Evolutionary conservation across 768 basidiomycete genomes (phyloP).

Genomic region (Nevesoporus exiguus): DNA sequence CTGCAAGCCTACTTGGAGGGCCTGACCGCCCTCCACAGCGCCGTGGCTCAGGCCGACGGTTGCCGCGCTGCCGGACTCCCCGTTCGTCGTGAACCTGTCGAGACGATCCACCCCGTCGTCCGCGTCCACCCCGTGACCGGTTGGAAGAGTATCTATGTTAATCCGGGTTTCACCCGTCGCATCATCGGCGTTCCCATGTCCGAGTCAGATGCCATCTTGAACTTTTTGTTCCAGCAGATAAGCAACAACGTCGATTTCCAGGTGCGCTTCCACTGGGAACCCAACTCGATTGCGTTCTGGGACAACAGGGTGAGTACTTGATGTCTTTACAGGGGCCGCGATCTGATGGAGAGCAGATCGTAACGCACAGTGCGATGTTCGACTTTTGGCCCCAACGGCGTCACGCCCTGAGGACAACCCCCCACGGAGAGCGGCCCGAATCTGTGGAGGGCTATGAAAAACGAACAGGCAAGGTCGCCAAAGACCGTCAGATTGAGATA

Average conservation of each 20-base stretch:
- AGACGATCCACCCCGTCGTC: constrained; percentile 75
- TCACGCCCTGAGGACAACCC: constrained; percentile 78
- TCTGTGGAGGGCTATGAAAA: constrained; percentile 70
- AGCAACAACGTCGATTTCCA: constrained; percentile 69
- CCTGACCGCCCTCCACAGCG: constrained; percentile 71
- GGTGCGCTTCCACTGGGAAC: constrained; percentile 74
- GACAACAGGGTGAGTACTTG: constrained; percentile 63
- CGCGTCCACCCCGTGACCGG: constrained; percentile 84
- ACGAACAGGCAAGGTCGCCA: constrained; percentile 61
- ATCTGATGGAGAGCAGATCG: constrained; percentile 41
- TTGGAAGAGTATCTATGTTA: constrained; percentile 81
- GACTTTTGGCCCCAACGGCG: constrained; percentile 78
- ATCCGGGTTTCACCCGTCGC: constrained; percentile 78
- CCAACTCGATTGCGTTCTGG: constrained; percentile 80
- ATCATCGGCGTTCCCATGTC: constrained; percentile 78
- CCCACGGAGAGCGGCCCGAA: constrained; percentile 74
- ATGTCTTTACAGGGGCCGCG: not conserved
- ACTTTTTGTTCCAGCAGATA: constrained; percentile 69
- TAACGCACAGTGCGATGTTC: constrained; percentile 76
- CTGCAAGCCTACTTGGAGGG: constrained; percentile 77
- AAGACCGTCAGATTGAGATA: constrained; percentile 69
- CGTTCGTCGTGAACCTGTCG: constrained; percentile 66
- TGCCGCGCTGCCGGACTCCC: constrained; percentile 64
- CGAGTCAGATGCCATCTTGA: constrained; percentile 72
- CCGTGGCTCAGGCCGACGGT: constrained; percentile 73